These are phyloP conservation scores for Phialemonium atrogriseum DNA, from an alignment of 2,329 filamentous ascomycete species.

Conservation along the genomic window DNA sequence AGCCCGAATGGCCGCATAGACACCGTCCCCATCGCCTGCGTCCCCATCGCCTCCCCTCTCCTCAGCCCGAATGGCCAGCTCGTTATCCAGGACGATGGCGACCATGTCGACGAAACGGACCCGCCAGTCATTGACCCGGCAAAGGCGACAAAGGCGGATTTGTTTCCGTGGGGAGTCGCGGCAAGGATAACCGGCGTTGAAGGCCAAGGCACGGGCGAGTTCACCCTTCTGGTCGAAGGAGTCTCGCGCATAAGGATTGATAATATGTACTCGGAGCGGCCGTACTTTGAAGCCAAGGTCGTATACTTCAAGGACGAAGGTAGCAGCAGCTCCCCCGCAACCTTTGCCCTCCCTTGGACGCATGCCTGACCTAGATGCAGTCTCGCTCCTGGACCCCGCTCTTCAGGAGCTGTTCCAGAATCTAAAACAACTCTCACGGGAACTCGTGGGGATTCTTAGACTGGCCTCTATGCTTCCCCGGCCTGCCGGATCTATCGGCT, in stretches of 20 bases:
- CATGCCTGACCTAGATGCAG: slow-evolving; percentile 17
- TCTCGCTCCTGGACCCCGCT: slow-evolving; percentile 43
- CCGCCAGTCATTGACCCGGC: slow-evolving; percentile 45
- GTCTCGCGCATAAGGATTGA: slow-evolving; percentile 68
- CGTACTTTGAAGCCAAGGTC: slow-evolving; percentile 80
- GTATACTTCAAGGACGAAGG: slow-evolving; percentile 61
- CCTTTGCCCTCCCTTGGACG: slow-evolving; percentile 2
- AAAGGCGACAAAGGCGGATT: slow-evolving; percentile 57
- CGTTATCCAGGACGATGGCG: slow-evolving; percentile 60
- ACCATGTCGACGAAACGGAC: slow-evolving; percentile 37
- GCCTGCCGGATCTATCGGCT: slow-evolving; percentile 49
- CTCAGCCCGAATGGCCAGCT: slow-evolving; percentile 68
- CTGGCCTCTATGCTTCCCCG: slow-evolving; percentile 78
- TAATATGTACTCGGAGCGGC: slow-evolving; percentile 65
- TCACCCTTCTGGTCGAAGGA: slow-evolving; percentile 81
- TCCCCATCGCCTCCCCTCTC: slow-evolving; percentile 71
- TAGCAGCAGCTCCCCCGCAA: slow-evolving; percentile 29
- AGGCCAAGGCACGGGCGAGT: slow-evolving; percentile 64
- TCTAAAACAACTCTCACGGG: slow-evolving; percentile 76
- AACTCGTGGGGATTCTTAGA: slow-evolving; percentile 76
- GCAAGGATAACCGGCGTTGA: slow-evolving; percentile 73
- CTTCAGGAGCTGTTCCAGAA: slow-evolving; percentile 66
- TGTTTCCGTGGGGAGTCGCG: slow-evolving; percentile 77
- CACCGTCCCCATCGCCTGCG: slow-evolving; percentile 72
- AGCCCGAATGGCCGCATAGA: slow-evolving; percentile 56